phyloP scores from a whole-genome alignment of 2,329 filamentous ascomycete species.

The Elsinoe australis region DNA sequence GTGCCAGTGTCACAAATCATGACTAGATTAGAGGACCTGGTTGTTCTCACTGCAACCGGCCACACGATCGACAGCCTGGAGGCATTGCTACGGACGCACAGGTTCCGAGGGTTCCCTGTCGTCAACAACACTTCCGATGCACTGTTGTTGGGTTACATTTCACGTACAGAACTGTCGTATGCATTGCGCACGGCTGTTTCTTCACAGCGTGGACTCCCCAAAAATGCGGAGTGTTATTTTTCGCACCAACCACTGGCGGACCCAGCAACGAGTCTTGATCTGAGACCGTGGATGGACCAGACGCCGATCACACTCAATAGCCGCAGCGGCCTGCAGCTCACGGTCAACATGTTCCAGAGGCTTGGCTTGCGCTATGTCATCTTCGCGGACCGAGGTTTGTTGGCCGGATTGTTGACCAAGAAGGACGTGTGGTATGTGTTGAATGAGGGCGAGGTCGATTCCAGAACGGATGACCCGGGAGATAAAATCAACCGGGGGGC shows the following conservation, averaged over 20 bases:
- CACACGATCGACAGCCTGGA: slow-evolving; percentile 75
- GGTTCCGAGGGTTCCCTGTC: slow-evolving; percentile 86
- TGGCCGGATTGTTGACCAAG: slow-evolving; percentile 86
- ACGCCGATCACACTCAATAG: slow-evolving; percentile 86
- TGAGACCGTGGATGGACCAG: slow-evolving; percentile 97
- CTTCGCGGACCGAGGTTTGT: slow-evolving; percentile 70
- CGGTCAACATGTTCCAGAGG: slow-evolving; percentile 88
- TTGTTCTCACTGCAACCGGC: slow-evolving; percentile 76
- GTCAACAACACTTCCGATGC: slow-evolving; percentile 70
- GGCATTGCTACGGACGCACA: slow-evolving; percentile 62
- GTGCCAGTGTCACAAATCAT: slow-evolving; percentile 81
- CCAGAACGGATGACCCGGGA: slow-evolving; percentile 28
- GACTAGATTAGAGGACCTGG: slow-evolving; percentile 84
- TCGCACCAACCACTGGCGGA: slow-evolving; percentile 74
- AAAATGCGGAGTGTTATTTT: slow-evolving; percentile 75
- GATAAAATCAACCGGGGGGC: slow-evolving; percentile 10
- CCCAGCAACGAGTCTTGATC: slow-evolving; percentile 68
- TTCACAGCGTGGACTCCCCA: slow-evolving; percentile 49
- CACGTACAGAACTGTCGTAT: slow-evolving; percentile 77
- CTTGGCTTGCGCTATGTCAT: slow-evolving; percentile 85
- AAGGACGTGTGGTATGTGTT: slow-evolving; percentile 96
- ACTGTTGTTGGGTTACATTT: slow-evolving; percentile 85
- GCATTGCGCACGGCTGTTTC: slow-evolving; percentile 60
- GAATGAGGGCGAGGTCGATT: slow-evolving; percentile 57
- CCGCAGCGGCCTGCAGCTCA: slow-evolving; percentile 70